These are phyloP conservation scores for Pneumocystis jirovecii DNA, from an alignment of 1,139 yeast species.

Conservation along the genomic window DNA sequence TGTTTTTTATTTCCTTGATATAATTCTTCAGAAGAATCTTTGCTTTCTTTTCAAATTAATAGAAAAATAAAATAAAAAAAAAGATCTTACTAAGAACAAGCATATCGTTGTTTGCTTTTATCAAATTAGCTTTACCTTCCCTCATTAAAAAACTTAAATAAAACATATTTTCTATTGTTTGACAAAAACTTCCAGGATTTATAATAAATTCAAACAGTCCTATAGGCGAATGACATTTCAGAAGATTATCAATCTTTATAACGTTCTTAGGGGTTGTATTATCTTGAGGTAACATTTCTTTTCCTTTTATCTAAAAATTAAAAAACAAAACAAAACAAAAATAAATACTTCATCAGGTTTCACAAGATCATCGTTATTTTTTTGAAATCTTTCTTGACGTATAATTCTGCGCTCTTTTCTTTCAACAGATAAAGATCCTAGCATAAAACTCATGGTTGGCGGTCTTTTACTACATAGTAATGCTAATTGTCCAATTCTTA, in stretches of 20 bases:
- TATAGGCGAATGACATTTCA: slow-evolving; percentile 26
- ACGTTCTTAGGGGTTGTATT: slow-evolving; percentile 34
- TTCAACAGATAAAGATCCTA: slow-evolving; percentile 14
- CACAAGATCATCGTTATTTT: not conserved
- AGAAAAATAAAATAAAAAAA: not conserved
- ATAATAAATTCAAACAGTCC: slow-evolving; percentile 53
- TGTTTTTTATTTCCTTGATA: not conserved
- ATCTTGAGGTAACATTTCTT: slow-evolving; percentile 37
- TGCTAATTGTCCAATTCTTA: slow-evolving; percentile 19
- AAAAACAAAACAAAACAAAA: slow-evolving; percentile 5
- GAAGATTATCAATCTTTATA: slow-evolving; percentile 15
- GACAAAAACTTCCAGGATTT: slow-evolving; percentile 62
- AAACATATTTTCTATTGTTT: slow-evolving; percentile 70
- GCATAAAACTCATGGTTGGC: slow-evolving; percentile 10
- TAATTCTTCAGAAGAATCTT: not conserved
- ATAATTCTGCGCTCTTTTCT: slow-evolving; percentile 22
- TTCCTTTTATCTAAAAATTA: slow-evolving; percentile 22
- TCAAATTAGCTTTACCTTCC: slow-evolving; percentile 42
- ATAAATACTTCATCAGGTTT: slow-evolving; percentile 4
- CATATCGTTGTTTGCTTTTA: not conserved
- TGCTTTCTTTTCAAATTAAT: not conserved
- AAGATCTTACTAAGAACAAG: not conserved
- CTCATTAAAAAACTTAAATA: slow-evolving; percentile 64
- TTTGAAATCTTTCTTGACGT: slow-evolving; percentile 8
- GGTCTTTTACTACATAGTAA: slow-evolving; percentile 8